Conservation (phyloP, 805 yeast species). For the Blastobotrys muscicola region DNA sequence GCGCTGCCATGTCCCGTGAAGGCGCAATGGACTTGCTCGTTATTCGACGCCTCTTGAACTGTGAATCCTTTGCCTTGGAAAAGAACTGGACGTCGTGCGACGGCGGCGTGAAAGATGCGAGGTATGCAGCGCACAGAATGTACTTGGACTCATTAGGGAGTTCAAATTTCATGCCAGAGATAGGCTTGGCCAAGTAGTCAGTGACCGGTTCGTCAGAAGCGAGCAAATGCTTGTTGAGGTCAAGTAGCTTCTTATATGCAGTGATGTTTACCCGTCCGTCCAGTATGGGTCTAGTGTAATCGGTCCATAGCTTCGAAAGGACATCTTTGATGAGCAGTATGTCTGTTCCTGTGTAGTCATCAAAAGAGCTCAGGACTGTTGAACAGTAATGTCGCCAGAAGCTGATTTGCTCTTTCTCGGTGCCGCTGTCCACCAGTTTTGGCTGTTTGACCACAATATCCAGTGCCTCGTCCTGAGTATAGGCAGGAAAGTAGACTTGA, state of each 20-base stretch:
- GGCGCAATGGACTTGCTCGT: conserved; percentile 9
- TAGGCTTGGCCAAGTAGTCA: conserved; percentile 11
- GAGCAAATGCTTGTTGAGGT: conserved; percentile 19
- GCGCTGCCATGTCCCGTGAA: conserved; percentile 41
- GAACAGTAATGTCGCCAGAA: conserved; percentile 38
- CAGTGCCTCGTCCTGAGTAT: conserved; percentile 31
- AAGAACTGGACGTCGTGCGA: conserved; percentile 60
- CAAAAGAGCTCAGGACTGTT: conserved; percentile 35
- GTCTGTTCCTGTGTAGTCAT: conserved; percentile 40
- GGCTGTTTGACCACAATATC: conserved; percentile 29
- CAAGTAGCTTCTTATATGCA: conserved; percentile 20
- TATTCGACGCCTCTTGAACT: conserved; percentile 31
- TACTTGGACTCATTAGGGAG: conserved; percentile 56
- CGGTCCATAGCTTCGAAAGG: conserved; percentile 25
- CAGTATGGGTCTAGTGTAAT: conserved; percentile 20
- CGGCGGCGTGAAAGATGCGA: conserved; percentile 71
- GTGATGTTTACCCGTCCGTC: conserved; percentile 7
- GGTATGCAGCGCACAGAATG: conserved; percentile 68
- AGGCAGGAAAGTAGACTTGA: conserved; percentile 35
- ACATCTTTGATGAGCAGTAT: conserved; percentile 19
- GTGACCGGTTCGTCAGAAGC: conserved; percentile 16
- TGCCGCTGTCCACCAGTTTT: neutral
- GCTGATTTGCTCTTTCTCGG: conserved; percentile 13
- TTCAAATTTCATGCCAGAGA: conserved; percentile 1
- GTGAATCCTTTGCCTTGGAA: conserved; percentile 48